Base-by-base conservation (phyloP, 495 filamentous ascomycete species). In the Articulospora tetracladia region DNA sequence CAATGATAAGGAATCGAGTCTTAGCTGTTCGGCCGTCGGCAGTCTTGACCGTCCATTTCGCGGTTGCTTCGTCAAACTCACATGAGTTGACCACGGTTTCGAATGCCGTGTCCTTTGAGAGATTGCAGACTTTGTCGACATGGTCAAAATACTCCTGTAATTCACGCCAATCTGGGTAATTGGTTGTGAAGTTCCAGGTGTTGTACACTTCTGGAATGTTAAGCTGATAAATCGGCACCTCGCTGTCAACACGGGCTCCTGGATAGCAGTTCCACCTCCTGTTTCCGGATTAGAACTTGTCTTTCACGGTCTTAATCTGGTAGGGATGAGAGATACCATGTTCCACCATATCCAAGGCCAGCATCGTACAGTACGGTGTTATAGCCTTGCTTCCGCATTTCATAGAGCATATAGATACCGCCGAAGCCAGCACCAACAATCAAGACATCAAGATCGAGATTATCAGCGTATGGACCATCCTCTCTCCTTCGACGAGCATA, bases 61-160 rank as follows among this genome's bases (percentile, higher is more conserved):
- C 69, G 24, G 62, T 47, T 0, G 61, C 53, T 1, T 61, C 54
- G 48, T 85, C 63, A 62, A 79, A 87, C 2, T 72, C 62, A 0
- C 79, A 81, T 13, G 64, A 73, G 17, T 68, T 63, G 13, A 87
- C 78, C 4, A 72, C 69, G 0, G 70, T 78, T 6, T 79, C 63
- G 68, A 85, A 86, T 8, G 71, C 68, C 41, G 65, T 70, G 55
- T 87, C 81, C 41, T 80, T 83, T 23, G 68, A 76, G 28, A 87
- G 61, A 20, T 77, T 66, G 17, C 80, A 60, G 2, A 73, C 69
- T 22, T 79, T 72, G 11, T 80, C 81, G 12, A 81, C 74, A 61
- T 84, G 81, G 19, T 76, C 69, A 59, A 86, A 86, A 68, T 87
- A 87, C 1, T 55, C 64, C 6, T 72, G 70, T 1, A 86, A 64